Evolutionary conservation across 1,284 basidiomycete genomes (phyloP).

Genomic region (Moniliophthora roreri): DNA sequence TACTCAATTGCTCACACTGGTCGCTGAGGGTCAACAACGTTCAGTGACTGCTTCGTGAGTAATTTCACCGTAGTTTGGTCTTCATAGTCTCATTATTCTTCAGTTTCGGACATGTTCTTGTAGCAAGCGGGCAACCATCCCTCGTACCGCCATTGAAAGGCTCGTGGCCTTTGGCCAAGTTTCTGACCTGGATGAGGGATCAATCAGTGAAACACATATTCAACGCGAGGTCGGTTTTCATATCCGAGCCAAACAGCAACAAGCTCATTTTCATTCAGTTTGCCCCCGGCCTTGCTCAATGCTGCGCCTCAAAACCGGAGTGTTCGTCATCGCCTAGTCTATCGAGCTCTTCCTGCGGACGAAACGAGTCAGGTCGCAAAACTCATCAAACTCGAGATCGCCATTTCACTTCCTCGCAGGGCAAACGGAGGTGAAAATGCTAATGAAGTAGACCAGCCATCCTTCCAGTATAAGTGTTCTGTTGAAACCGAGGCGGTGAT

Average conservation of each 20-base stretch:
- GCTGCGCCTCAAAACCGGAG: conserved; percentile 35
- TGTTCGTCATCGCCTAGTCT: conserved; percentile 55
- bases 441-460: not conserved
- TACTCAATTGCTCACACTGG: conserved; percentile 5
- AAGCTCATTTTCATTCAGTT: conserved; percentile 31
- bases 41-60: conserved; percentile 50
- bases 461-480: conserved; percentile 27
- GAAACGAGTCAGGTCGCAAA: conserved; percentile 15
- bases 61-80: conserved; percentile 4
- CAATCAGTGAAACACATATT: conserved; percentile 40
- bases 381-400: conserved; percentile 38
- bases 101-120: conserved; percentile 59
- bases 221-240: conserved; percentile 48
- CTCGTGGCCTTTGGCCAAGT: conserved; percentile 37
- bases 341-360: conserved; percentile 36
- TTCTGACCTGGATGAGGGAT: conserved; percentile 48
- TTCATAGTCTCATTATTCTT: not conserved
- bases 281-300: conserved; percentile 42
- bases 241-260: conserved; percentile 6
- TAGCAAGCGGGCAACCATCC: conserved; percentile 30
- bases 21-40: conserved; percentile 13
- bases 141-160: conserved; percentile 55
- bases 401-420: conserved; percentile 20
- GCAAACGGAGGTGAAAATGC: not conserved
- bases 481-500: conserved; percentile 33